Percentiles rank a stretch among this genome's conserved stretches.
Conservation (phyloP, 768 basidiomycete species). For the Nidularia pulvinata region DNA sequence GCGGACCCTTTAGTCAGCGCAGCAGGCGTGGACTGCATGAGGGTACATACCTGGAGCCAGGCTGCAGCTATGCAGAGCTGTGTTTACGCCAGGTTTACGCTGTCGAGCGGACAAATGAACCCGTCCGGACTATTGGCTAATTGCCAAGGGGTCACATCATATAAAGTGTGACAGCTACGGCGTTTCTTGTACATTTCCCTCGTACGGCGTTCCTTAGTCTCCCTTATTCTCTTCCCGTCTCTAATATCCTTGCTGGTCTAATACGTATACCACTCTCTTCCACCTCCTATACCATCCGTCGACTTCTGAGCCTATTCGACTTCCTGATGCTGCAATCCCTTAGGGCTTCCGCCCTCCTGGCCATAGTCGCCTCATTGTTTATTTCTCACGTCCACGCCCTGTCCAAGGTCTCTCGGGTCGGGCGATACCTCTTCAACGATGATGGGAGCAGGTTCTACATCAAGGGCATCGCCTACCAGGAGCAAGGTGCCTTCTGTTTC, state of each 20-base stretch:
- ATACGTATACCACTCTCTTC: neutral
- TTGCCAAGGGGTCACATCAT: no score
- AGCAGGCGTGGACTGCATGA: no score
- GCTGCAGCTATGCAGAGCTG: no score
- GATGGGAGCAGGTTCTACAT: conserved; percentile 84
- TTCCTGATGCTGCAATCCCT: conserved; percentile 19
- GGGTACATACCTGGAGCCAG: no score
- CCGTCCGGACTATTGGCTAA: no score
- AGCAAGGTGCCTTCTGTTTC: conserved; percentile 53
- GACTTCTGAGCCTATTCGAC: conserved; percentile 3
- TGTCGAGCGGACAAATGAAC: no score
- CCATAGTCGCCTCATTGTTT: conserved; percentile 35
- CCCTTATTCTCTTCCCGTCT: conserved; percentile 4
- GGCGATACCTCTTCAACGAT: conserved; percentile 80
- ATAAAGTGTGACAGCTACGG: no score
- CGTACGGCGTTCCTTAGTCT: no score
- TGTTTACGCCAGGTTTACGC: no score
- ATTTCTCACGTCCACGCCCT: conserved; percentile 64
- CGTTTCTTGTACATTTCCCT: no score
- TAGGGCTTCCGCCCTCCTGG: conserved; percentile 30
- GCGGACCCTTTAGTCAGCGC: no score
- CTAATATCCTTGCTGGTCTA: no score
- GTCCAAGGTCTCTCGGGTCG: conserved; percentile 64
- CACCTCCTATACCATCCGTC: conserved; percentile 3
- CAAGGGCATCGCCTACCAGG: conserved; percentile 86